These are phyloP conservation scores for Penstemon davidsonii DNA, from an alignment of 257 asterid species.

Conservation along the genomic window DNA sequence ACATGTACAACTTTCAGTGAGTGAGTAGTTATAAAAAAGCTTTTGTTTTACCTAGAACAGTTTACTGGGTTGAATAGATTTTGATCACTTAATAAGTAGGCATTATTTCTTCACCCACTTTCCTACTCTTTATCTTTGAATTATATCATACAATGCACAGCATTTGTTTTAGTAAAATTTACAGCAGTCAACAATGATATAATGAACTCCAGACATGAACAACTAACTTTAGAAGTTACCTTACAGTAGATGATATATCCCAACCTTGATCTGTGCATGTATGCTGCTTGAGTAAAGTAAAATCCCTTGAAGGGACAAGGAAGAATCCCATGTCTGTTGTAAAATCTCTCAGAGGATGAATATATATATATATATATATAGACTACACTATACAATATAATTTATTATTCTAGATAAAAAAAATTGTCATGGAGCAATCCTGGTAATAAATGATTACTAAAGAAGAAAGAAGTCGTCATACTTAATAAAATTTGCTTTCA, in stretches of 20 bases:
- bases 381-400: not conserved
- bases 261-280: not conserved
- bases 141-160: not conserved
- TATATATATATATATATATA: not conserved
- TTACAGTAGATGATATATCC: not conserved
- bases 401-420: constrained; percentile 6
- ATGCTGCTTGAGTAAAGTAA: not conserved
- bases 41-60: constrained; percentile 16
- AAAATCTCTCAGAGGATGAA: not conserved
- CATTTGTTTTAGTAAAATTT: constrained; percentile 3
- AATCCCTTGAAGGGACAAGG: not conserved
- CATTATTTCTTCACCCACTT: constrained; percentile 8
- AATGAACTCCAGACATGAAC: constrained; percentile 1
- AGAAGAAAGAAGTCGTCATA: not conserved
- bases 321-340: not conserved
- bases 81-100: constrained; percentile 5
- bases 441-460: not conserved
- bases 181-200: constrained; percentile 2
- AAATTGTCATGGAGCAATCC: not conserved
- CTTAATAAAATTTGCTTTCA: not conserved
- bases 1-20: constrained; percentile 11
- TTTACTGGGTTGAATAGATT: not conserved
- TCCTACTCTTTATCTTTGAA: not conserved
- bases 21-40: constrained; percentile 6
- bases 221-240: not conserved